Conservation (phyloP, 345 rosid genomes). For the Citrus medica region DNA sequence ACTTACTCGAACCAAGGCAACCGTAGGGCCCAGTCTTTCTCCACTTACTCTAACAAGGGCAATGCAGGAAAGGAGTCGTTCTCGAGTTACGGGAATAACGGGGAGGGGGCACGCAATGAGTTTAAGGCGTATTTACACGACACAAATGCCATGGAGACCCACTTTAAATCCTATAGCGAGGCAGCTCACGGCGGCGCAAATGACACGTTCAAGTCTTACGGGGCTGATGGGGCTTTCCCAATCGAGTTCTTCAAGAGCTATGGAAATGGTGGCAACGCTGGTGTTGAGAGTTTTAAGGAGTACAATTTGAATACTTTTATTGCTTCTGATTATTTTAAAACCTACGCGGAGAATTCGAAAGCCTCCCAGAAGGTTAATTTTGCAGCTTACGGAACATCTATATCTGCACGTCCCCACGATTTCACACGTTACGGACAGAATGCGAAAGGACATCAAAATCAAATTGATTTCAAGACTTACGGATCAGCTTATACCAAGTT, state of each 20-base stretch:
- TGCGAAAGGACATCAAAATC: constrained; percentile 16
- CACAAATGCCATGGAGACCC: constrained; percentile 61
- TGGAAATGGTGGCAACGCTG: constrained; percentile 44
- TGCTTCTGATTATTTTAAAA: constrained; percentile 6
- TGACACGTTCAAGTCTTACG: constrained; percentile 67
- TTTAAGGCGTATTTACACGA: constrained; percentile 45
- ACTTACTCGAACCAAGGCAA: constrained; percentile 47
- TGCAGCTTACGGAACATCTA: constrained; percentile 15
- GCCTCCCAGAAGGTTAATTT: constrained; percentile 33
- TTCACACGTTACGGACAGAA: constrained; percentile 51
- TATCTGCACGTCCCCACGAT: constrained; percentile 10
- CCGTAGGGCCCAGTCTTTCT: constrained; percentile 47
- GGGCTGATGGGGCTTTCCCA: constrained; percentile 53
- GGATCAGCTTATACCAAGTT: constrained; percentile 36
- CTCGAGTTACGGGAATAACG: constrained; percentile 63
- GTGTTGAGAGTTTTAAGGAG: constrained; percentile 37
- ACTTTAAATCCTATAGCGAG: constrained; percentile 59
- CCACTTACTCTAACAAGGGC: constrained; percentile 37
- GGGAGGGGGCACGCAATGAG: constrained; percentile 49
- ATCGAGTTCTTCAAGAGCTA: constrained; percentile 56
- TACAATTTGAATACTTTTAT: constrained; percentile 48
- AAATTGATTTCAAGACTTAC: constrained; percentile 45
- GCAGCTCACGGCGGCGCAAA: constrained; percentile 43
- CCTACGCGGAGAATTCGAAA: constrained; percentile 59
- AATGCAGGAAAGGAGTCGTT: constrained; percentile 62